Evolutionary conservation across 805 yeast species (phyloP).

Genomic region (Wickerhamomyces canadensis): DNA sequence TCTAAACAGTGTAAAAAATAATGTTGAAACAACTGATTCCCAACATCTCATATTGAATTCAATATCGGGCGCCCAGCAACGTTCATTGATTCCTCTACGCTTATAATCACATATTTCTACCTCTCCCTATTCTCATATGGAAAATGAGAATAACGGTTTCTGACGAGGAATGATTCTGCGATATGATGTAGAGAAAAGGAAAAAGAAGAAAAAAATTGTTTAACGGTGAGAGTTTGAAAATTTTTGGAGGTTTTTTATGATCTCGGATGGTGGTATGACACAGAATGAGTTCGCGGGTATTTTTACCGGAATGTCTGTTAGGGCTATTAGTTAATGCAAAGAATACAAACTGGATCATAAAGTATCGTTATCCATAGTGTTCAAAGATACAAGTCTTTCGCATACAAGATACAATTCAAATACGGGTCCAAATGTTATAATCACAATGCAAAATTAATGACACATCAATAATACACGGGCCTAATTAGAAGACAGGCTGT

Average conservation of each 20-base stretch:
- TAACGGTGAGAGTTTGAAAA: neutral
- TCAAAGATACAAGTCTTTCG: no score
- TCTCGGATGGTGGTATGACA: no score
- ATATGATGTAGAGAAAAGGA: slow-evolving; percentile 1
- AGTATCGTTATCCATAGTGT: no score
- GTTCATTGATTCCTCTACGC: slow-evolving; percentile 17
- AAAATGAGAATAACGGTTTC: slow-evolving; percentile 1
- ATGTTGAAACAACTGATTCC: slow-evolving; percentile 38
- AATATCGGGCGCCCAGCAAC: slow-evolving; percentile 22
- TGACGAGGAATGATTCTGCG: slow-evolving; percentile 2
- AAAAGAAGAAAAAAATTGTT: neutral
- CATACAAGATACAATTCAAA: no score
- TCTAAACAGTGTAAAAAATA: slow-evolving; percentile 2
- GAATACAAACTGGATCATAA: no score
- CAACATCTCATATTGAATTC: slow-evolving; percentile 21
- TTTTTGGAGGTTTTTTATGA: neutral
- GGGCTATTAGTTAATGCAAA: no score
- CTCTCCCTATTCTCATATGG: neutral
- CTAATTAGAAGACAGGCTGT: neutral
- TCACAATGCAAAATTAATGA: no score
- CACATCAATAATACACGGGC: no score
- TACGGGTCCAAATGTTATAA: no score
- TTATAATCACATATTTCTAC: slow-evolving; percentile 2
- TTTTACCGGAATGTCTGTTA: no score
- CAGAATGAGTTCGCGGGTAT: no score